Percentiles rank a stretch among this genome's conserved stretches.
phyloP scores from a whole-genome alignment of 2,329 filamentous ascomycete genomes.

The Colletotrichum tropicale region DNA sequence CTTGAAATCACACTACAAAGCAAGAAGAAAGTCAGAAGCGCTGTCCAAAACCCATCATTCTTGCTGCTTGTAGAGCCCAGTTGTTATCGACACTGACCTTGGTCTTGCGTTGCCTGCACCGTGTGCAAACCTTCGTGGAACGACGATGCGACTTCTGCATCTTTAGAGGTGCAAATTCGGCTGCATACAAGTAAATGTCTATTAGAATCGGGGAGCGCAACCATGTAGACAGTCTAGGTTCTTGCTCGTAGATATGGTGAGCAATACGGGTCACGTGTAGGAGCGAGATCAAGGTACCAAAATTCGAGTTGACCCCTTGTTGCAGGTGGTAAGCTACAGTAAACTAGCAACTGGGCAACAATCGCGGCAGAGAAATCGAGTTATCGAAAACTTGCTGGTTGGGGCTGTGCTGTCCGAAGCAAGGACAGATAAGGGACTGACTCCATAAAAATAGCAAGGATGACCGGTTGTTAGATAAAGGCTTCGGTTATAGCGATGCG shows the following conservation, averaged over 20 bases:
- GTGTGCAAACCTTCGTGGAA: neutral
- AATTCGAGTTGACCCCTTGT: neutral
- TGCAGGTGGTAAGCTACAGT: neutral
- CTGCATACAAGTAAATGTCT: neutral
- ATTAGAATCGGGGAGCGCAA: accelerated
- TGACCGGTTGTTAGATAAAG: neutral
- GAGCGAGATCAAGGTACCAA: neutral
- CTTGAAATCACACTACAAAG: neutral
- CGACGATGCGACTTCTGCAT: neutral
- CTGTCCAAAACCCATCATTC: neutral
- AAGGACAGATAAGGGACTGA: no score
- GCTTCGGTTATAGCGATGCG: neutral
- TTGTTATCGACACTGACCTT: neutral
- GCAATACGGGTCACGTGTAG: accelerated
- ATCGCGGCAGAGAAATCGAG: neutral
- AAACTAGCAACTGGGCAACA: neutral
- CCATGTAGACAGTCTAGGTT: accelerated
- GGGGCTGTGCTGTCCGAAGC: neutral
- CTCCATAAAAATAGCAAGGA: no score
- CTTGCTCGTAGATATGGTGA: neutral
- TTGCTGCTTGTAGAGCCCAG: neutral
- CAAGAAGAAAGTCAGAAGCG: neutral
- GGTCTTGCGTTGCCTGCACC: neutral
- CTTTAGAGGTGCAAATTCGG: neutral
- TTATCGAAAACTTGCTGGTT: neutral